These are phyloP conservation scores for Purpureocillium takamizusanense DNA, from an alignment of 2,329 filamentous ascomycete genomes.

Conservation along the genomic window DNA sequence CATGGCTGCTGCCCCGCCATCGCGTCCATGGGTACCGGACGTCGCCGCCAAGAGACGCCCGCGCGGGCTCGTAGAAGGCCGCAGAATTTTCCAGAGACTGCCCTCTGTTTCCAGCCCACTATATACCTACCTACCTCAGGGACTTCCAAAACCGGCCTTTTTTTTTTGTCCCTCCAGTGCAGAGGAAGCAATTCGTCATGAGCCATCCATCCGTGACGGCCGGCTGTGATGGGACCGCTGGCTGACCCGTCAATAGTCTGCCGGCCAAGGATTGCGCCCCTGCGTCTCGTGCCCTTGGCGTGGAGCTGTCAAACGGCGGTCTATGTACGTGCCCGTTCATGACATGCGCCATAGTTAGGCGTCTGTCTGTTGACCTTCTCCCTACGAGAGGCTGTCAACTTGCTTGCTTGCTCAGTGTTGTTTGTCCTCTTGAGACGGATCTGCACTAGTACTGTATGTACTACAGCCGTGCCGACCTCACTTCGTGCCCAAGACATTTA, in stretches of 20 bases:
- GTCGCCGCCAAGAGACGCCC: neutral
- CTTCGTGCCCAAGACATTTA: no score
- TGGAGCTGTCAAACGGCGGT: neutral
- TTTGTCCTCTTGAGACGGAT: neutral
- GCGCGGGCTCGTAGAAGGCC: conserved; percentile 9
- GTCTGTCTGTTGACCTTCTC: no score
- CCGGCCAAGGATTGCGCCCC: no score
- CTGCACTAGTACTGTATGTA: neutral
- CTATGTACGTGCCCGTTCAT: neutral
- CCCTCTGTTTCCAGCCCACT: conserved; percentile 1
- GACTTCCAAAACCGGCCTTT: neutral
- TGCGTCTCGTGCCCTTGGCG: no score
- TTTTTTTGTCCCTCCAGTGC: conserved; percentile 1
- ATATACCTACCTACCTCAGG: no score
- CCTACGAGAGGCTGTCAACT: no score
- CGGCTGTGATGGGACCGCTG: no score
- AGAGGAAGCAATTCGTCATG: no score
- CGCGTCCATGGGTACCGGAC: conserved; percentile 3
- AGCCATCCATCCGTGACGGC: no score
- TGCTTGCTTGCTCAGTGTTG: no score
- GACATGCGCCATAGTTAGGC: neutral
- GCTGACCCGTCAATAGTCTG: no score
- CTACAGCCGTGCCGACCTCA: no score
- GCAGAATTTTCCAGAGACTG: conserved; percentile 16
- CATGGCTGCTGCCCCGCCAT: conserved; percentile 8